phyloP scores from a whole-genome alignment of 2,329 filamentous ascomycete genomes.

The Trichoderma asperellum region DNA sequence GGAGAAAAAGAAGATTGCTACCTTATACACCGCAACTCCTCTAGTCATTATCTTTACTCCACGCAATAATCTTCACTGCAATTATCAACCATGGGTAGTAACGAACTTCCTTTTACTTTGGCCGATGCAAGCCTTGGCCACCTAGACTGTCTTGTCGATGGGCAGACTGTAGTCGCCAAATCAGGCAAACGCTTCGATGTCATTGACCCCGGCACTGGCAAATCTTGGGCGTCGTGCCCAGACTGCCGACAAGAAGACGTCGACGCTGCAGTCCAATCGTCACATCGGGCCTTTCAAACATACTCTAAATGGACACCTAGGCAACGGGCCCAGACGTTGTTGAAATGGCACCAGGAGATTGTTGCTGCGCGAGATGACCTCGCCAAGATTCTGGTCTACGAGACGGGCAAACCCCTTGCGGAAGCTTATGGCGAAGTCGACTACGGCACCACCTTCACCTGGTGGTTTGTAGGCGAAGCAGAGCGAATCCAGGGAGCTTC shows the following conservation, averaged over 20 bases:
- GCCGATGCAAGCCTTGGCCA: conserved; percentile 53
- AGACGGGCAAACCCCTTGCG: conserved; percentile 61
- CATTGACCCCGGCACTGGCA: conserved; percentile 56
- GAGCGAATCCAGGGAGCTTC: conserved; percentile 61
- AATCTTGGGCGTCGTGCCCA: conserved; percentile 55
- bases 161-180: conserved; percentile 50
- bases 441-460: conserved; percentile 57
- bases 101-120: conserved; percentile 47
- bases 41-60: not conserved
- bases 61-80: not conserved
- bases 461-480: conserved; percentile 61
- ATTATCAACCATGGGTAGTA: conserved; percentile 2
- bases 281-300: conserved; percentile 43
- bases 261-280: conserved; percentile 43
- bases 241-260: conserved; percentile 50
- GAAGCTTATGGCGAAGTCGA: conserved; percentile 61
- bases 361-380: conserved; percentile 44
- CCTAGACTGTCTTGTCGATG: conserved; percentile 55
- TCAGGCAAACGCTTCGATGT: conserved; percentile 56
- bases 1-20: not conserved
- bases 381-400: conserved; percentile 47
- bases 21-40: not conserved
- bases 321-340: conserved; percentile 42
- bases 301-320: conserved; percentile 46
- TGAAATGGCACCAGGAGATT: conserved; percentile 45